A percentile compares a stretch with the other conserved stretches of the same genome.
These are phyloP conservation scores for Entomortierella beljakovae DNA, from an alignment of 192 early-diverging fungal genomes.

Conservation along the genomic window DNA sequence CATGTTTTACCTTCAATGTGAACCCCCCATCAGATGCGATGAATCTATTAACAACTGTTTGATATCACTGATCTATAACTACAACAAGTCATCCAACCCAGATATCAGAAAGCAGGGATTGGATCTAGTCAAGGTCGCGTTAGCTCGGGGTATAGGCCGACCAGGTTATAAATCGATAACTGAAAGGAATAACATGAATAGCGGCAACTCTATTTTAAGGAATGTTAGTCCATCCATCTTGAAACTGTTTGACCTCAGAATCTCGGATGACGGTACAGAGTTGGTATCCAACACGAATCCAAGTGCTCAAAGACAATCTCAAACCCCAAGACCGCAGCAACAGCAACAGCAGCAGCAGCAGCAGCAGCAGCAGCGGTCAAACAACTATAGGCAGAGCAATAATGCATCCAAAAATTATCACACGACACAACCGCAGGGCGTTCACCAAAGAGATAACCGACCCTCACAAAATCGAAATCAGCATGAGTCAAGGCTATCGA, in stretches of 20 bases:
- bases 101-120: slow-evolving; percentile 11
- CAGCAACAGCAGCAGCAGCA: slow-evolving; percentile 9
- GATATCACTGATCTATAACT: slow-evolving; percentile 41
- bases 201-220: neutral
- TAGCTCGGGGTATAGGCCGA: slow-evolving; percentile 30
- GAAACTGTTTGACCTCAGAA: slow-evolving; percentile 1
- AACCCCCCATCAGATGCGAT: slow-evolving; percentile 21
- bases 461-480: too few species aligned
- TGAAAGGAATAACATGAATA: neutral
- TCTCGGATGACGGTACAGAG: slow-evolving; percentile 14
- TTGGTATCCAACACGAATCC: neutral
- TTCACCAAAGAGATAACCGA: too few species aligned
- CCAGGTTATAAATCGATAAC: slow-evolving; percentile 9
- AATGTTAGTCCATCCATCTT: slow-evolving; percentile 31
- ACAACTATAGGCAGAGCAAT: too few species aligned
- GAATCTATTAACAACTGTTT: slow-evolving; percentile 34
- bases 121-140: slow-evolving; percentile 41
- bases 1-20: slow-evolving; percentile 37
- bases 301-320: neutral
- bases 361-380: neutral
- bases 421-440: too few species aligned
- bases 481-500: too few species aligned
- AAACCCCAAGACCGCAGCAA: neutral
- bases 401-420: too few species aligned
- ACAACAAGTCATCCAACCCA: slow-evolving; percentile 10